Evolutionary conservation across 192 early-diverging fungal genomes (phyloP), one percentile per base, ranked within the genome.

Genomic region (Coemansia reversa): DNA sequence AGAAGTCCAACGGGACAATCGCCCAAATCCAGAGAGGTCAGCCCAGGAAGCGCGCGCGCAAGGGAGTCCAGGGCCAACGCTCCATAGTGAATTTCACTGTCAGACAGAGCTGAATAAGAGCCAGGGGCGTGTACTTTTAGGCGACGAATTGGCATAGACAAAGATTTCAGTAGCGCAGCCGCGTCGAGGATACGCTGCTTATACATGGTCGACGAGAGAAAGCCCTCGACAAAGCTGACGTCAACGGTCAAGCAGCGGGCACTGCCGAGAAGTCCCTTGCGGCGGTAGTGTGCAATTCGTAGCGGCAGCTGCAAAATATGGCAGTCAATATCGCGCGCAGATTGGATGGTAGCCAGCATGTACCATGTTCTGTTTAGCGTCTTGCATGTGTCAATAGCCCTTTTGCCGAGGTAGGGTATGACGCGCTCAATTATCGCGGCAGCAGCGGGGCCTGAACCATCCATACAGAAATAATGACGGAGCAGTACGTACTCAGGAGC

Each of bases 191-290:
- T 65, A 24, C 77, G 71, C 22, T 65, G 77, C 65, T 80, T 72
- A 30, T 80, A 80, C 62, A 60, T 65, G 18, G 65, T 52, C 18
- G 64, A 54, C 25, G 77, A 80, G 23, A 80, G 67, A 52, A 66
- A 80, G 7, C 77, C 77, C 8, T 74, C 77, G 6, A 80, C 51
- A 48, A 62, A 74, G 72, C 77, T 51, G 58, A 79, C 47, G 56
- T 79, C 76, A 25, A 79, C n/a, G 0, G 70, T 67, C 64, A 79
- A 57, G 22, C 63, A 39, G 60, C 76, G 76, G 50, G 72, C 68
- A 22, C 56, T 62, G 9, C 53, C 53, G 59, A 73, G 45, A 1
- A 79, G 61, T 4, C 68, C 65, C 51, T 70, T 73, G 71, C 76
- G 76, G 39, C 65, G 51, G 27, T 67, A 74, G 61, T 73, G 64